Evolutionary conservation across 768 basidiomycete species (phyloP), one percentile per base, ranked within the genome.

Genomic region (Amanita phalloides): DNA sequence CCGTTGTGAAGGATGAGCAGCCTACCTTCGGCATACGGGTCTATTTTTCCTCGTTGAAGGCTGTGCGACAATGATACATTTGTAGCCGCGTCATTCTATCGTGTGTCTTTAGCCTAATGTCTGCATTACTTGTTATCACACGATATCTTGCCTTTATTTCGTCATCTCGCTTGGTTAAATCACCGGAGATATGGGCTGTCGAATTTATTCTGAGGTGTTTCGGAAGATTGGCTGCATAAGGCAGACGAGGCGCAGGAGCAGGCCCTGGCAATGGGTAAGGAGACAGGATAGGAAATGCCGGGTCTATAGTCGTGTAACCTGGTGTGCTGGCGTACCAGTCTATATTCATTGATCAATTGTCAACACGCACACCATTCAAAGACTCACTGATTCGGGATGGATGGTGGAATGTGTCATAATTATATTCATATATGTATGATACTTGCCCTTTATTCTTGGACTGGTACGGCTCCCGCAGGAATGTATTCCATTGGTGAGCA

Each of bases 351-450:
- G 17, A n/a, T 46, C 13, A 17, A 21, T 14, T 13, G 0, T 13
- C 21, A 3, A 47, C 11, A 37, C 2, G 3, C 0, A 26, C 32
- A 3, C 33, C 9, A n/a, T 5, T 3, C 10, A 39, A 33, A 35
- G 11, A 54, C 53, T 37, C 42, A 53, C 55, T 52, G 42, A 41
- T 53, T 44, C 42, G 43, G 13, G 54, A 45, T 9, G 54, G 56
- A 26, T 54, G 46, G 43, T 47, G 50, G 20, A 54, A 45, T 11
- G 45, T 33, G 23, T 49, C 44, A 38, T 55, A 57, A 48, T 57
- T 57, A 36, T 57, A 57, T 39, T 57, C 56, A 41, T 55, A 57
- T 30, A 57, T 52, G 21, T 49, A 55, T 3, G 56, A 57, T 14
- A 53, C 51, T n/a, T 28, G 5, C 3, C 37, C 53, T 41, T 26